These are phyloP conservation scores for Pachyrhizus erosus DNA, from an alignment of 306 rosid genomes.

Conservation along the genomic window DNA sequence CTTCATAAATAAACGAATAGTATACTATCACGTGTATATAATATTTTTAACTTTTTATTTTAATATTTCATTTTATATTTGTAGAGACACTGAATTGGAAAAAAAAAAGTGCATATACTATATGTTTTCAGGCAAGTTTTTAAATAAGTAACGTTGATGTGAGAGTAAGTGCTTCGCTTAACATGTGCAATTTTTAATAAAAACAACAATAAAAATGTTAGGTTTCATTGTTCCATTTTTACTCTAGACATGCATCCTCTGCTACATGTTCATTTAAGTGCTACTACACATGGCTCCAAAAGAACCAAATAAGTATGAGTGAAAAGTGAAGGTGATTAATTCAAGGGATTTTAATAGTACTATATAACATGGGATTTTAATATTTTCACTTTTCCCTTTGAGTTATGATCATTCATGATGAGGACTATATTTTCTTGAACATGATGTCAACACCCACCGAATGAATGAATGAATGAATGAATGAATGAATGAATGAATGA, in stretches of 20 bases:
- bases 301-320: background rate
- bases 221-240: conserved; percentile 6
- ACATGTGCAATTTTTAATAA: background rate
- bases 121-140: background rate
- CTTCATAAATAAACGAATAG: no score
- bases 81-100: background rate
- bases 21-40: no score
- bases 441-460: background rate
- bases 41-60: no score
- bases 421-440: conserved; percentile 15
- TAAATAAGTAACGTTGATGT: background rate
- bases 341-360: background rate
- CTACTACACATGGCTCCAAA: background rate
- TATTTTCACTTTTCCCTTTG: background rate
- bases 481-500: background rate
- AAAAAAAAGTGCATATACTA: background rate
- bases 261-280: background rate
- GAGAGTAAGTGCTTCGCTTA: background rate
- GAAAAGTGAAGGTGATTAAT: conserved; percentile 17
- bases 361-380: background rate
- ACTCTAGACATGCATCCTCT: background rate
- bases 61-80: no score
- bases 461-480: background rate
- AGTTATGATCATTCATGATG: background rate
- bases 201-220: background rate